Conservation (phyloP, 1,284 basidiomycete species). For the Hemileia vastatrix region DNA sequence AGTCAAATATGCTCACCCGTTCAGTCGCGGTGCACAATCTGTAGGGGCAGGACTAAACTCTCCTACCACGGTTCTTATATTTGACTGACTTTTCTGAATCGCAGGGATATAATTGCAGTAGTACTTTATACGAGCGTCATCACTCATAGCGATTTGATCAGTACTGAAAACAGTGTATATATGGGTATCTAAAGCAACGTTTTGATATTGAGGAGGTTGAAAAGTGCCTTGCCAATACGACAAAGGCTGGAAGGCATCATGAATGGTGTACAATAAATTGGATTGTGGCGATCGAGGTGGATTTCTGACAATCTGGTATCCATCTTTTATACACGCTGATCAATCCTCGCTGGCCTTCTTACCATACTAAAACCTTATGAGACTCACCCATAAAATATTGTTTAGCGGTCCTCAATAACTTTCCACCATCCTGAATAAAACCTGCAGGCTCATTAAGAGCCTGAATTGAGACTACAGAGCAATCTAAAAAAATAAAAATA, state of each 20-base stretch:
- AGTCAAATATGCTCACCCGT: too few relatives aligned
- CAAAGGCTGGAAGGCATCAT: constrained; percentile 74
- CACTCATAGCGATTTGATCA: constrained; percentile 7
- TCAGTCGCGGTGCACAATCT: constrained; percentile 4
- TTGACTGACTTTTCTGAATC: constrained; percentile 1
- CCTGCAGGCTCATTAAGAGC: constrained; percentile 63
- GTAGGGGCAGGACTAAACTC: constrained; percentile 15
- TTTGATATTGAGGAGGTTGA: constrained; percentile 50
- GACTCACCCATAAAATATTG: constrained; percentile 54
- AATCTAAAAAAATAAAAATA: too few relatives aligned
- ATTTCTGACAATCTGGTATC: constrained; percentile 7
- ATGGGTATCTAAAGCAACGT: constrained; percentile 61
- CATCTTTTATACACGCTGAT: not conserved
- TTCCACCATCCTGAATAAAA: constrained; percentile 53
- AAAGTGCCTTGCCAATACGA: constrained; percentile 65
- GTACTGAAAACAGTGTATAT: constrained; percentile 3
- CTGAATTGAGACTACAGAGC: too few relatives aligned
- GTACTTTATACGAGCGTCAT: not conserved
- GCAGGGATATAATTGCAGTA: not conserved
- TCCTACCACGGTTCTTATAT: not conserved
- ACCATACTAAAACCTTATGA: constrained; percentile 5
- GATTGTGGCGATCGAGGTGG: not conserved
- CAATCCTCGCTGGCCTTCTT: constrained; percentile 47
- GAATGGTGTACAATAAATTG: constrained; percentile 50
- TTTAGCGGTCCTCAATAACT: constrained; percentile 53